Evolutionary conservation across 1,139 yeast genomes (phyloP), one percentile per base, ranked within the genome.

Genomic region (Hansenula sp.): DNA sequence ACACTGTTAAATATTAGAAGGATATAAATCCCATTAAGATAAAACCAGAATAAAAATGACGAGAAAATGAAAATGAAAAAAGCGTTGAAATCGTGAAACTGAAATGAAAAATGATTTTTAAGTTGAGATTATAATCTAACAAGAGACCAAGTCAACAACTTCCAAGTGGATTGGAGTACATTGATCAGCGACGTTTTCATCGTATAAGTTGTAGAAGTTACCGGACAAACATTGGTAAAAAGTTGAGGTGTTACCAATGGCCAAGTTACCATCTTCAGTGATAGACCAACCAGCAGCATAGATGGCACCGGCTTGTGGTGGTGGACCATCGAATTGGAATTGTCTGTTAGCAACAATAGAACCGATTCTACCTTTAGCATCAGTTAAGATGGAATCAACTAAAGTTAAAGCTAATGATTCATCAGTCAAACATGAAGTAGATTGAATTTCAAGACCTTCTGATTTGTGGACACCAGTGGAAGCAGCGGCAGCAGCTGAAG

Each of bases 311-410:
- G 93, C 91, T 76, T 85, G 94, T 60, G 93, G 93, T 69, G 91
- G 90, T 57, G 93, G 94, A 66, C 93, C 93, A 63, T 84, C 93
- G 60, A 84, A 84, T 73, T 84, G 93, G 84, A 84, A 84, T 74
- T 84, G 93, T 72, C 84, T 79, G 82, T 84, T 84, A 51, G 91
- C 85, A 59, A 84, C 93, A 67, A 84, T 84, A 47, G 90, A 79
- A 62, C 93, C 93, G 54, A 84, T 70, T 79, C 93, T 81, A 48
- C 88, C 88, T 47, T 68, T 55, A 43, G 76, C 62, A 61, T 84
- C 93, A 37, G 72, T 76, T 65, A 84, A 73, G 50, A 80, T 59
- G 56, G 79, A 70, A 41, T 62, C 74, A 41, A 71, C 63, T 60
- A 84, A 76, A 31, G 70, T 67, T 75, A 84, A 69, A 43, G 80